These are phyloP conservation scores for Canna indica DNA, from an alignment of 176 grass and related monocot species.

Conservation along the genomic window DNA sequence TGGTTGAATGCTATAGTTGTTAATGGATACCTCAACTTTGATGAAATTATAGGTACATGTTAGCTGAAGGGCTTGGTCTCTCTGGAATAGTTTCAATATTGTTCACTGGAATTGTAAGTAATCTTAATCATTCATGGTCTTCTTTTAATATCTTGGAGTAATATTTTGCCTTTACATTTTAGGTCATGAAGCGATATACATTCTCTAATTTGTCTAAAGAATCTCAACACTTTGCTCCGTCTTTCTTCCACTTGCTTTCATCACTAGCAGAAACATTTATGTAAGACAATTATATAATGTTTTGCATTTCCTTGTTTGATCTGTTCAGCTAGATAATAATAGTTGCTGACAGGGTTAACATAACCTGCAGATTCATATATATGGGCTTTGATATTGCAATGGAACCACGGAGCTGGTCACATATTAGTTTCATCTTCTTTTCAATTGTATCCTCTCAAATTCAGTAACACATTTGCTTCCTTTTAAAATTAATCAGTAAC, in stretches of 20 bases:
- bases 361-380: constrained; percentile 79
- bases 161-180: constrained; percentile 27
- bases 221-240: constrained; percentile 72
- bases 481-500: constrained; percentile 8
- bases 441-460: constrained; percentile 89
- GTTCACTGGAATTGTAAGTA: constrained; percentile 90
- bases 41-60: constrained; percentile 54
- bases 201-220: constrained; percentile 90
- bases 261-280: constrained; percentile 99
- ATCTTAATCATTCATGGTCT: not conserved
- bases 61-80: constrained; percentile 96
- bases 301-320: too few relatives aligned
- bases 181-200: constrained; percentile 98
- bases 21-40: not conserved
- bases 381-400: constrained; percentile 99
- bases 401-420: constrained; percentile 99
- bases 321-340: too few relatives aligned
- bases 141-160: not conserved
- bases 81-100: constrained; percentile 99
- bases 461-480: constrained; percentile 2
- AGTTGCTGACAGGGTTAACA: not conserved
- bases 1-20: not conserved
- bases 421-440: constrained; percentile 96
- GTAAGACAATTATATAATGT: constrained; percentile 53
- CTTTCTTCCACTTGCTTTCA: constrained; percentile 90